Base-by-base conservation (phyloP, 495 filamentous ascomycete species). In the Penicillium alfredii region DNA sequence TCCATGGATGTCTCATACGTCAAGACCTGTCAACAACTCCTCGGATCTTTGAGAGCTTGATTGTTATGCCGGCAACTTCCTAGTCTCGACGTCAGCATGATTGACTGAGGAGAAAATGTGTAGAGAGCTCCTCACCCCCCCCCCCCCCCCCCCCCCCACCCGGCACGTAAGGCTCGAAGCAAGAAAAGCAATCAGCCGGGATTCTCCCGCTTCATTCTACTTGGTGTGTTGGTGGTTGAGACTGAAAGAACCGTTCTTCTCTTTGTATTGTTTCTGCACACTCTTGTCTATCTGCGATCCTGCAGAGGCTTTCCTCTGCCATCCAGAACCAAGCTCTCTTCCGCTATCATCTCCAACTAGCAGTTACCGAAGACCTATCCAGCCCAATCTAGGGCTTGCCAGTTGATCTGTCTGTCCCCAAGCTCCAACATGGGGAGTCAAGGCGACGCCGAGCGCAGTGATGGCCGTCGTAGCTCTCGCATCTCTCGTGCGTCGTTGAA, bases 61-160 rank as follows among this genome's bases (percentile, higher is more conserved):
- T 8, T 26, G 3, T 4, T 12, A 18, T 37, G 28, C 33, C 45
- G 44, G 33, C 10, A 33, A 16, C 33, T 49, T 55, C 43, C 44
- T 49, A 35, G 31, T 38, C 35, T 49, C 56, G 46, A 64, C 60
- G 60, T 64, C 60, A 66, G 58, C 47, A 63, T 63, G 60, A 61
- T 56, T 39, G 44, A 35, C 33, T 30, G 14, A 12, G 15, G 8
- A 21, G 22, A 30, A 17, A 10, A 22, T 25, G 12, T n/a, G 23
- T 9, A 25, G 3, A 25, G 23, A 9, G 11, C 24, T 26, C 8
- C 13, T 21, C 14, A 15, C 14, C 15, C 0, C 31, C 22, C 3
- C n/a, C 27, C 10, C 22, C 18, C 11, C 23, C 20, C 16, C 2
- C 19, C 0, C 23, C 11, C 23, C 23, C 23, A 8, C 22, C n/a